These are phyloP conservation scores for Alnus glutinosa DNA, from an alignment of 306 rosid species.

Conservation along the genomic window DNA sequence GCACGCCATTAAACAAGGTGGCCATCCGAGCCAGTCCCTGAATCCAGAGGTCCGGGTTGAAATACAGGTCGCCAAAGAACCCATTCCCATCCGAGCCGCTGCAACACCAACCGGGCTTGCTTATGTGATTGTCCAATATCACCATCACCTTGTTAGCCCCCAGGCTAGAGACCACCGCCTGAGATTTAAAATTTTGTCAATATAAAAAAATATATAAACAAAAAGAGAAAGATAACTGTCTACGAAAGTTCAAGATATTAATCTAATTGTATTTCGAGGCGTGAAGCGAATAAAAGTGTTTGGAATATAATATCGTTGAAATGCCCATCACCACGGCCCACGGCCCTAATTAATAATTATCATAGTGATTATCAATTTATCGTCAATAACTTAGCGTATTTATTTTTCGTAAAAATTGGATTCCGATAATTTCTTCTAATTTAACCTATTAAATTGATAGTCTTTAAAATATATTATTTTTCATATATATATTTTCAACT, in stretches of 20 bases:
- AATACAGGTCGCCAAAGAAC: conserved; percentile 69
- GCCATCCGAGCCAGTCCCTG: conserved; percentile 79
- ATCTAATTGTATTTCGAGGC: not conserved
- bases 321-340: too few species aligned
- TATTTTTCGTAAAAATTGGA: too few species aligned
- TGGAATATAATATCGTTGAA: too few species aligned
- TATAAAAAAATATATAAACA: not conserved
- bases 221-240: too few species aligned
- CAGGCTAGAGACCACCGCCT: conserved; percentile 5
- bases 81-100: conserved; percentile 67
- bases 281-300: too few species aligned
- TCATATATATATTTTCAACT: too few species aligned
- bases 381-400: too few species aligned
- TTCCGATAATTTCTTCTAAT: too few species aligned
- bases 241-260: not conserved
- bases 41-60: conserved; percentile 67
- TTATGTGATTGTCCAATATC: conserved; percentile 73
- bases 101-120: conserved; percentile 88
- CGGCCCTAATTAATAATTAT: too few species aligned
- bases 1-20: conserved; percentile 57
- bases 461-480: too few species aligned
- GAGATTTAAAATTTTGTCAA: not conserved
- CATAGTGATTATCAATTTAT: too few species aligned
- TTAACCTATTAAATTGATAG: too few species aligned
- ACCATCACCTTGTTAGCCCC: not conserved